Conservation (phyloP, 2,329 filamentous ascomycete genomes). For the Bipolaris zeicola region DNA sequence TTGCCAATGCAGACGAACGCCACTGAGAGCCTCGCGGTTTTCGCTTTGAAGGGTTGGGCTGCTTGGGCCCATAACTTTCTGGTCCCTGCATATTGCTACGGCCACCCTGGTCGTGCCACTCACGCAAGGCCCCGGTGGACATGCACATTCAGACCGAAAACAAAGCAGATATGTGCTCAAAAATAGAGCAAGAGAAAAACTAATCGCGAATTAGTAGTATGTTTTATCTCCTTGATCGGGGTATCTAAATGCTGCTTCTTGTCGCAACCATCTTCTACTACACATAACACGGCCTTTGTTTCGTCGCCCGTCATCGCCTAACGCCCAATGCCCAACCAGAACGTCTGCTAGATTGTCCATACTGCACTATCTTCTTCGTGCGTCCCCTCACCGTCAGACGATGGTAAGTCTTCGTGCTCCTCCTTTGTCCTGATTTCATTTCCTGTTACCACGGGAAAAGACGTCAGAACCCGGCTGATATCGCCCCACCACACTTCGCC, state of each 20-base stretch:
- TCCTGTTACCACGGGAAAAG: conserved; percentile 47
- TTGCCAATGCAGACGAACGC: background rate
- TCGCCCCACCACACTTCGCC: conserved; percentile 51
- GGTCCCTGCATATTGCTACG: conserved; percentile 35
- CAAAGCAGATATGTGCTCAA: background rate
- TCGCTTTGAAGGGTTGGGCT: background rate
- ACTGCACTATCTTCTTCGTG: conserved; percentile 18
- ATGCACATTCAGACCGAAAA: background rate
- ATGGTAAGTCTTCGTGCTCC: conserved; percentile 46
- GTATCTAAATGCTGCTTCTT: conserved; percentile 19
- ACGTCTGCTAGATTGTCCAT: conserved; percentile 29
- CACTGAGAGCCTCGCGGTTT: background rate
- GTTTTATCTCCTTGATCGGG: conserved; percentile 1
- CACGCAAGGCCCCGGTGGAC: background rate
- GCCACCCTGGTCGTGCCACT: conserved; percentile 11
- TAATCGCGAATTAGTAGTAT: background rate
- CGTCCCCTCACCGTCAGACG: conserved; percentile 36
- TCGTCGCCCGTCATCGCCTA: background rate
- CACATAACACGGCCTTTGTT: background rate
- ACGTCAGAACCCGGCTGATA: conserved; percentile 46
- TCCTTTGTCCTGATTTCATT: conserved; percentile 50
- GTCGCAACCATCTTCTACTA: background rate
- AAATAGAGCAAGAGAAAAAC: background rate
- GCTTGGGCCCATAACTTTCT: conserved; percentile 5
- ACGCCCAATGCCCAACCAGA: conserved; percentile 4